A percentile compares a stretch with the other conserved stretches of the same genome.
phyloP scores from a whole-genome alignment of 805 yeast species.

The Metschnikowia chrysomelidarum region DNA sequence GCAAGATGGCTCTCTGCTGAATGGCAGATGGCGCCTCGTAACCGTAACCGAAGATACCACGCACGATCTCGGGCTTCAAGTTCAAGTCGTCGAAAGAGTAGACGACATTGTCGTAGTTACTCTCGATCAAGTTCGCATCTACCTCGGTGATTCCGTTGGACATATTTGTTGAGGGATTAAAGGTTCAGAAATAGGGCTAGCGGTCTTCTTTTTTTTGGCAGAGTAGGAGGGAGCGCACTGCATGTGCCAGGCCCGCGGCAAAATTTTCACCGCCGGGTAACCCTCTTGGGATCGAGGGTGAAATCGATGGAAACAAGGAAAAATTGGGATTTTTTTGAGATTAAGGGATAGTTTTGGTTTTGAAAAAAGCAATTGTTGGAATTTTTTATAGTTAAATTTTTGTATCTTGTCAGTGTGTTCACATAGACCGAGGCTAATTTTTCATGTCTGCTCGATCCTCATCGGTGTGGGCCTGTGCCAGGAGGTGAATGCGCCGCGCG shows the following conservation, averaged over 20 bases:
- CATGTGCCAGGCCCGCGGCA: slow-evolving; percentile 11
- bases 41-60: slow-evolving; percentile 78
- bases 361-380: no score
- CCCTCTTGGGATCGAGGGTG: slow-evolving; percentile 11
- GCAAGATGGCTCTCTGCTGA: slow-evolving; percentile 77
- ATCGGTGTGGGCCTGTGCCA: no score
- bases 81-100: slow-evolving; percentile 71
- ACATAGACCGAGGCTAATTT: no score
- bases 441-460: no score
- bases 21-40: slow-evolving; percentile 81
- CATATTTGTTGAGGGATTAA: slow-evolving; percentile 42
- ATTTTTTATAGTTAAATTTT: no score
- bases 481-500: no score
- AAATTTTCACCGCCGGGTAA: slow-evolving; percentile 22
- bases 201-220: slow-evolving; percentile 1
- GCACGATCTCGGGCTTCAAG: slow-evolving; percentile 67
- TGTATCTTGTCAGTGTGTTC: no score
- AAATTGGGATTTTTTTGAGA: no score
- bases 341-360: no score
- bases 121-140: slow-evolving; percentile 80
- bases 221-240: slow-evolving; percentile 9
- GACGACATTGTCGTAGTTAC: slow-evolving; percentile 92
- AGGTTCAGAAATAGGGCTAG: no score
- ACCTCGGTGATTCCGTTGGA: slow-evolving; percentile 75
- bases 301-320: no score